These are phyloP conservation scores for Mollisiaceae sp. DNA, from an alignment of 2,329 filamentous ascomycete species.

Conservation along the genomic window DNA sequence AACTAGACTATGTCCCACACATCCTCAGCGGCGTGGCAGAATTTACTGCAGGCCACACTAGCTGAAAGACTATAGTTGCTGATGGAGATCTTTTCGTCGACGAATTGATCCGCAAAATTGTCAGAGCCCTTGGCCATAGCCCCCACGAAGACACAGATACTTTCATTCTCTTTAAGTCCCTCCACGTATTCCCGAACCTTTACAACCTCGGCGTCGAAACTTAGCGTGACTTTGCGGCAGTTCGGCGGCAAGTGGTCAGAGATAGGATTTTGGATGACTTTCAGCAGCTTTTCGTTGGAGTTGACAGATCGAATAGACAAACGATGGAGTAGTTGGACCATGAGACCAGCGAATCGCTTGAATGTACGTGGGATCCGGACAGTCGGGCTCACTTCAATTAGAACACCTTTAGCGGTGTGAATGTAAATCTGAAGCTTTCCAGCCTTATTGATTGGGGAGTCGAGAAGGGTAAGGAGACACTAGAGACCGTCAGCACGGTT, in stretches of 20 bases:
- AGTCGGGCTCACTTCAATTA: constrained; percentile 98
- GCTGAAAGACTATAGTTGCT: constrained; percentile 98
- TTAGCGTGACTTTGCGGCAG: constrained; percentile 96
- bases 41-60: constrained; percentile 98
- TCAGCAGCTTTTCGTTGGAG: constrained; percentile 95
- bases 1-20: constrained; percentile 88
- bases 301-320: constrained; percentile 96
- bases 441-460: constrained; percentile 98
- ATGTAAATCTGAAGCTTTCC: constrained; percentile 98
- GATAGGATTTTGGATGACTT: constrained; percentile 97
- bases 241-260: constrained; percentile 96
- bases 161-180: constrained; percentile 79
- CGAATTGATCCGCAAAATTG: constrained; percentile 91
- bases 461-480: constrained; percentile 95
- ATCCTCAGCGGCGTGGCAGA: constrained; percentile 97
- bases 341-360: constrained; percentile 97
- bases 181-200: constrained; percentile 89
- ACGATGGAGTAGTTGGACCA: constrained; percentile 96
- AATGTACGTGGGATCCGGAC: constrained; percentile 98
- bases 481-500: constrained; percentile 48
- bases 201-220: constrained; percentile 88
- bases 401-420: constrained; percentile 93
- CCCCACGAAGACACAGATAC: constrained; percentile 96
- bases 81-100: constrained; percentile 97
- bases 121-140: constrained; percentile 98